Evolutionary conservation across 2,329 filamentous ascomycete species (phyloP), one percentile per base, ranked within the genome.

Genomic region (Aspergillus clavatus): DNA sequence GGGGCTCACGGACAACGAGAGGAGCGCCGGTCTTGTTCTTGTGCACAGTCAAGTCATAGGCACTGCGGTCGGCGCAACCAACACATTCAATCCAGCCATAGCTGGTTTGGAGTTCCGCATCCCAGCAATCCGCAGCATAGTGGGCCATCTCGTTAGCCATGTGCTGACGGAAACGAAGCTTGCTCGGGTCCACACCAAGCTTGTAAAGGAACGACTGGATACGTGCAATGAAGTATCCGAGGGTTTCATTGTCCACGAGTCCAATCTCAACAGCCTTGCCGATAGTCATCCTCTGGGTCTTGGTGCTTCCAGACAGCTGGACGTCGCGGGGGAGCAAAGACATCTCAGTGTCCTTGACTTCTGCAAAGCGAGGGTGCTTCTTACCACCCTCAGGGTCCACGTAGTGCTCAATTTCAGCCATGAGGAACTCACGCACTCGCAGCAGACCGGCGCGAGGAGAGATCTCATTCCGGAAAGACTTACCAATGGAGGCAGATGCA

Each of bases 351-450:
- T 95, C 76, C 63, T 88, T 84, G 47, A 98, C 84, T 60, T 95
- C 87, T 37, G 81, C 72, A 71, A 98, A 98, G 45, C 90, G 86
- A 42, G 79, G 72, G 68, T 98, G 93, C 73, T 93, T 94, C 82
- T 98, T 98, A 71, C 89, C 89, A 63, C 89, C 83, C 62, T 93
- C 78, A 8, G 93, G 93, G 62, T 98, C 93, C 56, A 98, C 93
- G 65, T 88, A 98, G 70, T 98, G 93, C 75, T 98, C 93, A 58
- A 98, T 95, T 72, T 98, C 93, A 19, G 91, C 93, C 93, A 98
- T 97, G 59, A 96, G 73, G 73, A 98, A 97, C 69, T 98, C 93
- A 59, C 93, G 87, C 35, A 98, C 93, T 58, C 93, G 86, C 47
- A 98, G 74, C 31, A 98, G 82, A 71, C 93, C 93, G 53, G 88